Conservation (phyloP, 2,329 filamentous ascomycete species). For the Aspergillus pseudonomiae region DNA sequence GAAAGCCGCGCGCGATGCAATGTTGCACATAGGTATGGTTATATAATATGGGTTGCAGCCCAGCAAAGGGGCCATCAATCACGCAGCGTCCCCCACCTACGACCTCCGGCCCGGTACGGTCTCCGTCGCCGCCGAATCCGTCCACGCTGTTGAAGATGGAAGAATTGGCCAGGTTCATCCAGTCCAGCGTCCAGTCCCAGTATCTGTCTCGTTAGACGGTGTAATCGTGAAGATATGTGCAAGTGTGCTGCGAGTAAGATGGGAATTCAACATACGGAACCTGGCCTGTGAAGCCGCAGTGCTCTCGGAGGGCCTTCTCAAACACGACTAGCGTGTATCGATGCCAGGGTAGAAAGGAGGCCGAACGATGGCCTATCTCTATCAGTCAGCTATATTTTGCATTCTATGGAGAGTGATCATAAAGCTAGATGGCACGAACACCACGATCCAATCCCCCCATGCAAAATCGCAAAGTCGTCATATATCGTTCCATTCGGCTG, state of each 20-base stretch:
- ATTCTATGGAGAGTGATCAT: no score
- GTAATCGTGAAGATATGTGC: no score
- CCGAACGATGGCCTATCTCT: background rate
- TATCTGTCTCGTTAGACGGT: conserved; percentile 8
- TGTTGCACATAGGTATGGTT: background rate
- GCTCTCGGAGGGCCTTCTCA: conserved; percentile 44
- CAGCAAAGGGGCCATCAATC: conserved; percentile 17
- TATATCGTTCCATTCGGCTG: background rate
- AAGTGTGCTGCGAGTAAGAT: no score
- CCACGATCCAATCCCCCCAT: background rate
- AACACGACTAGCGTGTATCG: conserved; percentile 46
- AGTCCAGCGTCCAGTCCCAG: conserved; percentile 41
- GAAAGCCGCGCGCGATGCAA: background rate
- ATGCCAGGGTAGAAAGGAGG: conserved; percentile 36
- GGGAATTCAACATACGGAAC: conserved; percentile 38
- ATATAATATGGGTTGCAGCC: background rate
- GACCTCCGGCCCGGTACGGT: conserved; percentile 6
- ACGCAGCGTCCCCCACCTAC: conserved; percentile 19
- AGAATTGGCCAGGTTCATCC: background rate
- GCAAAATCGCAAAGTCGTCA: background rate
- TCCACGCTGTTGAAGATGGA: conserved; percentile 17
- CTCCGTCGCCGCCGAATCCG: conserved; percentile 23
- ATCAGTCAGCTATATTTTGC: no score
- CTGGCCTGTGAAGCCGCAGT: conserved; percentile 48
- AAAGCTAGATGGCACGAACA: background rate